These are phyloP conservation scores for Sporothrix luriei DNA, from an alignment of 2,329 filamentous ascomycete genomes.

Conservation along the genomic window DNA sequence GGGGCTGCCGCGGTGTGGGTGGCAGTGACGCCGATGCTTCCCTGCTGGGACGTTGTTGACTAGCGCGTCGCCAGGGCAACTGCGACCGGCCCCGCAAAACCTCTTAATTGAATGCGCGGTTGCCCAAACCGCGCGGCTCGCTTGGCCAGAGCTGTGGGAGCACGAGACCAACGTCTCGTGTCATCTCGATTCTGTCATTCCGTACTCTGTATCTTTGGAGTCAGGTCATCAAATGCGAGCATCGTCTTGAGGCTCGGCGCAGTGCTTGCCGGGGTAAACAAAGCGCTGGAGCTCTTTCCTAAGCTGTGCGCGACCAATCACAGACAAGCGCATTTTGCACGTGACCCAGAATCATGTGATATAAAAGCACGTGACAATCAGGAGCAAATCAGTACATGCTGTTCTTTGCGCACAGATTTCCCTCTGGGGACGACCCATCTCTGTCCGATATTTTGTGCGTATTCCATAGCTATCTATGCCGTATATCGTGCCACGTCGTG, in stretches of 20 bases:
- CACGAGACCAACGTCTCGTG: constrained; percentile 12
- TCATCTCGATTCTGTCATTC: background rate
- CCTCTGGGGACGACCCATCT: no score
- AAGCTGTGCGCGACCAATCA: background rate
- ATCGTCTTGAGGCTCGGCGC: no score
- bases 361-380: background rate
- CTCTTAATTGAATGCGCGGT: constrained; percentile 23
- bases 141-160: background rate
- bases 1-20: background rate
- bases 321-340: background rate
- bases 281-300: background rate
- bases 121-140: constrained; percentile 5
- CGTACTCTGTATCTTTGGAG: background rate
- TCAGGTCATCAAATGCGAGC: background rate
- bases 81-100: constrained; percentile 2
- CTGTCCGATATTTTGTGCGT: no score
- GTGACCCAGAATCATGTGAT: no score
- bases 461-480: no score
- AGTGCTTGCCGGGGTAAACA: no score
- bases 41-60: constrained; percentile 25
- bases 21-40: constrained; percentile 12
- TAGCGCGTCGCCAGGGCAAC: constrained; percentile 29
- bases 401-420: no score
- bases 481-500: background rate
- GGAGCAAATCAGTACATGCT: no score